These are phyloP conservation scores for Orychophragmus violaceus DNA, from an alignment of 345 rosid species.

Conservation along the genomic window DNA sequence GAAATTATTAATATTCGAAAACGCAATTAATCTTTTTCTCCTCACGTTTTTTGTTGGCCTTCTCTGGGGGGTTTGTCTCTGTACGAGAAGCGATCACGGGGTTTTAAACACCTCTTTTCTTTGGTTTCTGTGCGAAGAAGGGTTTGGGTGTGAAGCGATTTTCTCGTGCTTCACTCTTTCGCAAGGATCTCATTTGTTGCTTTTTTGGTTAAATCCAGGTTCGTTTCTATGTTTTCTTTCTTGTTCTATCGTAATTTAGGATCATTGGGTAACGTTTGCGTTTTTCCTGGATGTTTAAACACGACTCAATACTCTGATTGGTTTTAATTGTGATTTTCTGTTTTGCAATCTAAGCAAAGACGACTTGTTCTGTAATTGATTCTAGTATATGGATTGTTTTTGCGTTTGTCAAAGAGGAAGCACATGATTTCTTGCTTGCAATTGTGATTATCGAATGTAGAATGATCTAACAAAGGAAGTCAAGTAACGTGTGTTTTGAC, in stretches of 20 bases:
- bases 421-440: constrained; percentile 21
- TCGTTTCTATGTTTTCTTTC: neutral
- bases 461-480: neutral
- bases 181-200: constrained; percentile 10
- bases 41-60: constrained; percentile 7
- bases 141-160: neutral
- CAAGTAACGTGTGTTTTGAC: constrained; percentile 8
- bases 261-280: neutral
- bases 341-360: constrained; percentile 36
- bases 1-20: neutral
- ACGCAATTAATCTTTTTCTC: neutral
- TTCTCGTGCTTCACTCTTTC: constrained; percentile 25
- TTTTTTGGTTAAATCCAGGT: constrained; percentile 27
- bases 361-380: constrained; percentile 1
- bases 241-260: neutral
- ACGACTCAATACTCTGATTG: neutral
- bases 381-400: neutral
- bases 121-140: neutral
- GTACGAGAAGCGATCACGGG: constrained; percentile 23
- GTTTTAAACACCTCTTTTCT: constrained; percentile 10
- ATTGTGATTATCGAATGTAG: neutral
- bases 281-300: neutral
- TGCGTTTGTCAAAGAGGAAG: constrained; percentile 3
- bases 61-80: constrained; percentile 1
- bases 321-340: constrained; percentile 2